These are phyloP conservation scores for Suillus placidus DNA, from an alignment of 768 basidiomycete genomes.

Conservation along the genomic window DNA sequence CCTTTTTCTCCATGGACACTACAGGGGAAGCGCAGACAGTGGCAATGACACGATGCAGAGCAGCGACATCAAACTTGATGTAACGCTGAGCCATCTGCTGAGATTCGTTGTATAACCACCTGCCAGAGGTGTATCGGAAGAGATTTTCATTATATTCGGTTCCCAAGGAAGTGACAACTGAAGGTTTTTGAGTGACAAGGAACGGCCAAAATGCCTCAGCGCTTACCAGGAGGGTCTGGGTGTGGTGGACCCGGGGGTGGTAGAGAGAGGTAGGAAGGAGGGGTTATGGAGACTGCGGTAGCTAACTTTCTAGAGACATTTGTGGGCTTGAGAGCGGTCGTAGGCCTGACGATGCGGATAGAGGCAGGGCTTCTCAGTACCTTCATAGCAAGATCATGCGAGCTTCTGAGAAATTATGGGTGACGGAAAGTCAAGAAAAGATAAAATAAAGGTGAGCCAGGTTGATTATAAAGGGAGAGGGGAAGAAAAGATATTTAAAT, in stretches of 20 bases:
- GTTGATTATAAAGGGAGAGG: constrained; percentile 2
- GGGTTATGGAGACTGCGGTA: constrained; percentile 14
- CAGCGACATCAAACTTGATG: constrained; percentile 21
- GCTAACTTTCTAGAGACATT: constrained; percentile 14
- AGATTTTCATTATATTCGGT: constrained; percentile 13
- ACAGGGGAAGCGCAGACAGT: constrained; percentile 17
- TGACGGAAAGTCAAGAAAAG: constrained; percentile 12
- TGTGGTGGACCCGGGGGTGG: constrained; percentile 12
- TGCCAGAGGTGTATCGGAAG: constrained; percentile 21
- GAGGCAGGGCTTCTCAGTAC: constrained; percentile 5
- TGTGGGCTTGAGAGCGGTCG: neutral
- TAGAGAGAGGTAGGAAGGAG: constrained; percentile 18
- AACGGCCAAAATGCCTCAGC: neutral
- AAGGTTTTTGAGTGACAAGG: neutral
- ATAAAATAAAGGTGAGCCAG: constrained; percentile 12
- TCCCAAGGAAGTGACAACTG: constrained; percentile 8
- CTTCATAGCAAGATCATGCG: constrained; percentile 16
- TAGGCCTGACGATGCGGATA: constrained; percentile 12
- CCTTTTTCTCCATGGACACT: constrained; percentile 21
- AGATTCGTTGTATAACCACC: constrained; percentile 34
- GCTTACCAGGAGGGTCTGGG: constrained; percentile 5
- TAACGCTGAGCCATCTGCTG: constrained; percentile 21
- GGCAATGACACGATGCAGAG: constrained; percentile 19
- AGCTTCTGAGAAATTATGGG: neutral
- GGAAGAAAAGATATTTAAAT: neutral